A percentile compares a stretch with the other conserved stretches of the same genome.
Evolutionary conservation across 129 eudicot genomes (phyloP).

Genomic region (Smallanthus sonchifolius): DNA sequence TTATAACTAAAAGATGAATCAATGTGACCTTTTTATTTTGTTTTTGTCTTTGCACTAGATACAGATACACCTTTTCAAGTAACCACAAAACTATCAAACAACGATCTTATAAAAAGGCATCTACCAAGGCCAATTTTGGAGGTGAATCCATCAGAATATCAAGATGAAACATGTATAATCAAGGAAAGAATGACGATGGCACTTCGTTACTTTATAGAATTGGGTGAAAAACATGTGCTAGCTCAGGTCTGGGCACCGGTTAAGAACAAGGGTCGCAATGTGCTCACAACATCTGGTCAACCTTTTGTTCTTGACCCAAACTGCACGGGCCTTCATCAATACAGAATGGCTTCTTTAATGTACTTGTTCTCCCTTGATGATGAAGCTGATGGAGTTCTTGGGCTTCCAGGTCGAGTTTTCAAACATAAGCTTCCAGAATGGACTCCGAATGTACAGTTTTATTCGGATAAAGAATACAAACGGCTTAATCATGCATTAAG

Average conservation of each 20-base stretch:
- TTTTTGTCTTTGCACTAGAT: conserved; percentile 6
- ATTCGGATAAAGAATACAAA: conserved; percentile 75
- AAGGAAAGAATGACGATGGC: conserved; percentile 96
- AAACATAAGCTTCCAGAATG: conserved; percentile 83
- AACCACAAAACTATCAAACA: conserved; percentile 27
- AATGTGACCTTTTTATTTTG: not conserved
- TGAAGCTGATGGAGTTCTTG: conserved; percentile 60
- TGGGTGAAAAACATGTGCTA: conserved; percentile 65
- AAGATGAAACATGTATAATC: conserved; percentile 55
- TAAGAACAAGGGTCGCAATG: conserved; percentile 47
- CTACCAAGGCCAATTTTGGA: conserved; percentile 48
- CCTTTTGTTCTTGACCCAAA: conserved; percentile 90
- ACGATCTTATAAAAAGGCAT: conserved; percentile 34
- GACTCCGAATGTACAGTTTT: conserved; percentile 95
- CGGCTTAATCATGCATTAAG: conserved; percentile 70
- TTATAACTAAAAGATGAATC: too few species aligned
- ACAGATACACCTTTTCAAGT: conserved; percentile 41
- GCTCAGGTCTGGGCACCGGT: conserved; percentile 96
- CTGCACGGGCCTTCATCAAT: conserved; percentile 79
- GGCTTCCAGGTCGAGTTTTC: conserved; percentile 86
- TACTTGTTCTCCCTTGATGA: conserved; percentile 71
- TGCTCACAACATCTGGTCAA: conserved; percentile 85
- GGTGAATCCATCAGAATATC: conserved; percentile 35
- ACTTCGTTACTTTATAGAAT: conserved; percentile 79
- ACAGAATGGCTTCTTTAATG: conserved; percentile 77